A percentile compares a stretch with the other conserved stretches of the same genome.
These are phyloP conservation scores for Blastobotrys mokoenaii DNA, from an alignment of 805 yeast species.

Conservation along the genomic window DNA sequence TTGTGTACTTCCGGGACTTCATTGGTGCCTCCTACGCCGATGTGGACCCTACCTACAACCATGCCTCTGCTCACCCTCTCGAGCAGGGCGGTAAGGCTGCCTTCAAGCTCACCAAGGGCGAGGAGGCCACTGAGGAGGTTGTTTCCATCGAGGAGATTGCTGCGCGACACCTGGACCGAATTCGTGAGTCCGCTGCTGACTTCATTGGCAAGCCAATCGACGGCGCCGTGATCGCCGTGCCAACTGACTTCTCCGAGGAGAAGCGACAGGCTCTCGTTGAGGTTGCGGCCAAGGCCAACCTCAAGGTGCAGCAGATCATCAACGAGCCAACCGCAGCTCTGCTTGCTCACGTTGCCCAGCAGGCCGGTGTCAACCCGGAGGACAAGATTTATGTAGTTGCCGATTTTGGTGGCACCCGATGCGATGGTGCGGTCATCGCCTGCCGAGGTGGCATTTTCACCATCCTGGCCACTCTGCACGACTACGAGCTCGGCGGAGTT, in stretches of 20 bases:
- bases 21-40: constrained; percentile 68
- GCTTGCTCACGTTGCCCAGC: constrained; percentile 57
- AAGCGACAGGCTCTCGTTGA: constrained; percentile 59
- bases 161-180: constrained; percentile 72
- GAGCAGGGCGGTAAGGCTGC: constrained; percentile 58
- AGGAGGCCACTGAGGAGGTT: constrained; percentile 42
- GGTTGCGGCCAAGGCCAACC: constrained; percentile 62
- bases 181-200: constrained; percentile 86
- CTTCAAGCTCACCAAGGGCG: constrained; percentile 38
- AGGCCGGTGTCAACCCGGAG: constrained; percentile 30
- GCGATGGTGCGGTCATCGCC: constrained; percentile 90
- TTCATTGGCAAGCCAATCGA: constrained; percentile 75
- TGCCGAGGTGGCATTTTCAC: constrained; percentile 93
- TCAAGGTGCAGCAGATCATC: constrained; percentile 77
- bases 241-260: constrained; percentile 71
- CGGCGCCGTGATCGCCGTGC: constrained; percentile 82
- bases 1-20: constrained; percentile 87
- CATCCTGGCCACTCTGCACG: constrained; percentile 75
- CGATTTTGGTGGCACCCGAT: constrained; percentile 93
- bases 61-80: constrained; percentile 59
- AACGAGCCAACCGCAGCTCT: constrained; percentile 91
- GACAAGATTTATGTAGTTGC: constrained; percentile 86
- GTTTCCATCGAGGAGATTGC: constrained; percentile 70
- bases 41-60: constrained; percentile 57
- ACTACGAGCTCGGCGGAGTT: constrained; percentile 79